Evolutionary conservation across 1,284 basidiomycete genomes (phyloP), one percentile per base, ranked within the genome.

Genomic region (Stygiomarasmius scandens): DNA sequence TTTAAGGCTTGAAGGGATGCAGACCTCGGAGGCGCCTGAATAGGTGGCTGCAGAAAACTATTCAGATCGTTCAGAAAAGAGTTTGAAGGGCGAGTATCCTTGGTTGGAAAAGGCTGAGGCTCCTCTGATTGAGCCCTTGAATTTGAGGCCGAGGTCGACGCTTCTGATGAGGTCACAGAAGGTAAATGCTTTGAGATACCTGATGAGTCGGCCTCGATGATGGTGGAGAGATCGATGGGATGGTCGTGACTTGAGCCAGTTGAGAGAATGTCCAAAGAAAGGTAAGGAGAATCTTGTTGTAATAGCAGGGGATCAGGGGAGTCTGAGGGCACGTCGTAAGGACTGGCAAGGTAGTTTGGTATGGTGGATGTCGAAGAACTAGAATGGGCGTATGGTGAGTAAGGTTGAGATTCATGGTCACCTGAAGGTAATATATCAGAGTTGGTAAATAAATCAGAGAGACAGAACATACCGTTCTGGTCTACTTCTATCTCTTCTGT

Each of bases 131-230:
- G 38, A 41, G 38, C 38, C 16, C 38, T 41, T 6, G 45, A 57
- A n/a, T 14, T 11, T 5, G 49, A n/a, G 5, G 50, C 43, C 12
- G 44, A 52, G 8, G 50, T 41, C 4, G 55, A 50, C 9, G 51
- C 45, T 41, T 41, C 38, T n/a, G 38, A 41, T n/a, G 38, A 41
- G 25, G 43, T 32, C 23, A 43, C 32, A 5, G 55, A 53, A 22
- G 58, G 58, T 10, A 60, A 41, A 51, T 60, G 58, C 32, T 60
- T 60, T n/a, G 58, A 59, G 29, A 56, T 54, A 10, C 54, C 58
- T 19, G 58, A 60, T 16, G 58, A 51, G 36, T 60, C 58, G n/a
- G 58, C 58, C 41, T 60, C 58, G 34, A 60, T 53, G 8, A 60
- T 60, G 20, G 58, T 60, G 2, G 58, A 60, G 16, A 60, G 43